phyloP scores from a whole-genome alignment of 106 monocot genomes.

The Allium sativum region DNA sequence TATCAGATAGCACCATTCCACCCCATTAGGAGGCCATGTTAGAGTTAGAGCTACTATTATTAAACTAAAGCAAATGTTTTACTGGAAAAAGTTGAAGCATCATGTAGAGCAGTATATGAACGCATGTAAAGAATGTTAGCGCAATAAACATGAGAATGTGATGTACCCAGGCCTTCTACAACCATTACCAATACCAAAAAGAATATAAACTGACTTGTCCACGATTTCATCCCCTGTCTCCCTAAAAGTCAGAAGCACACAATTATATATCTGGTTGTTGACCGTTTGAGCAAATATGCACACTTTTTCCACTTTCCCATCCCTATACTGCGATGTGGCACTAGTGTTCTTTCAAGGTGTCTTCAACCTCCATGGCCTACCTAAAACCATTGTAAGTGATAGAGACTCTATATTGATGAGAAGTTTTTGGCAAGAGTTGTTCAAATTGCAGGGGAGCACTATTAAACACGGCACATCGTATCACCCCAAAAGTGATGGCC shows the following conservation, averaged over 20 bases:
- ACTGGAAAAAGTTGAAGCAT: neutral
- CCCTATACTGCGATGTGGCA: neutral
- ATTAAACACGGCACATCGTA: neutral
- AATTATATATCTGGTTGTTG: neutral
- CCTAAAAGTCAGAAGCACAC: neutral
- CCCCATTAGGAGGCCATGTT: neutral
- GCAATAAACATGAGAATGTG: neutral
- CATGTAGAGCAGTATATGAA: neutral
- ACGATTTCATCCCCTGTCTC: neutral
- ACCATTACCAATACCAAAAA: neutral
- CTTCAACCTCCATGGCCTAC: neutral
- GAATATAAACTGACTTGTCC: neutral
- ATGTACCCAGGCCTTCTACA: neutral
- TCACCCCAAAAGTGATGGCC: constrained; percentile 1
- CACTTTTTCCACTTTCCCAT: neutral
- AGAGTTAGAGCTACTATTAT: neutral
- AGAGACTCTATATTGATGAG: neutral
- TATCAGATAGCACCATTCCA: neutral
- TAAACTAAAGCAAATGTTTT: neutral
- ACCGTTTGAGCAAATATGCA: neutral
- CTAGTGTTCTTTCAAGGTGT: neutral
- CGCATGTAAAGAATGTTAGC: neutral
- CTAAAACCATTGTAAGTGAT: constrained; percentile 1
- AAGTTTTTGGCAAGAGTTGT: neutral
- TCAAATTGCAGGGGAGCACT: neutral